These are phyloP conservation scores for Amylostereum areolatum DNA, from an alignment of 1,284 basidiomycete species.

Conservation along the genomic window DNA sequence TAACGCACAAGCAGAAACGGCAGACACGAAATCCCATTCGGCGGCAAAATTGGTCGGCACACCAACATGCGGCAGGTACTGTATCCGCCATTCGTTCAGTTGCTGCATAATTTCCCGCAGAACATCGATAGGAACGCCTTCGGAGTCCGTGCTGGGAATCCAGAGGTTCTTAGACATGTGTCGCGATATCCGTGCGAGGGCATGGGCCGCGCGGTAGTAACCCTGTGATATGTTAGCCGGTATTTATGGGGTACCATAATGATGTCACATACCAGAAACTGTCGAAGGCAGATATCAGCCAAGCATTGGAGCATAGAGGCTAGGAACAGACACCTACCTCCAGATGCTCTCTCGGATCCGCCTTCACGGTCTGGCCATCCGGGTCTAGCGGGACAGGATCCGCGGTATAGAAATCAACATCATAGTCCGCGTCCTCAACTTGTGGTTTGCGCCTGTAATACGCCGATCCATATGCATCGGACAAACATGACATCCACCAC, in stretches of 20 bases:
- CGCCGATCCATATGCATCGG: slow-evolving; percentile 52
- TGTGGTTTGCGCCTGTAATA: slow-evolving; percentile 59
- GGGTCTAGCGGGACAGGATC: slow-evolving; percentile 49
- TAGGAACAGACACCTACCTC: slow-evolving; percentile 42
- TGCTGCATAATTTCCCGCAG: slow-evolving; percentile 53
- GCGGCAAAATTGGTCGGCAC: slow-evolving; percentile 79
- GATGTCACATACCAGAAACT: slow-evolving; percentile 1
- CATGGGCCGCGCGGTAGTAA: slow-evolving; percentile 74
- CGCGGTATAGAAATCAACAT: slow-evolving; percentile 76
- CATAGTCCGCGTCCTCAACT: slow-evolving; percentile 55
- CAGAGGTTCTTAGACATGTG: slow-evolving; percentile 76
- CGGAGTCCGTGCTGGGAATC: slow-evolving; percentile 65
- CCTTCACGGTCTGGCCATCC: slow-evolving; percentile 43
- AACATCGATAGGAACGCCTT: slow-evolving; percentile 69
- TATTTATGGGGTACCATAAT: slow-evolving; percentile 2
- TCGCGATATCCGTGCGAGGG: slow-evolving; percentile 73
- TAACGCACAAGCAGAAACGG: slow-evolving; percentile 60
- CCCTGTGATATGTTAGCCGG: slow-evolving; percentile 39
- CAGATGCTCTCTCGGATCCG: slow-evolving; percentile 66
- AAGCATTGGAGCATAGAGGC: not conserved
- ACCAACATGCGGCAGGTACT: slow-evolving; percentile 72
- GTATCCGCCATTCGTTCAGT: slow-evolving; percentile 72
- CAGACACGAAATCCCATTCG: slow-evolving; percentile 88
- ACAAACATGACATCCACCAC: slow-evolving; percentile 68
- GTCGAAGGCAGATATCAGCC: not conserved